Evolutionary conservation across 1,284 basidiomycete genomes (phyloP).

Genomic region (Acaromyces ingoldii): DNA sequence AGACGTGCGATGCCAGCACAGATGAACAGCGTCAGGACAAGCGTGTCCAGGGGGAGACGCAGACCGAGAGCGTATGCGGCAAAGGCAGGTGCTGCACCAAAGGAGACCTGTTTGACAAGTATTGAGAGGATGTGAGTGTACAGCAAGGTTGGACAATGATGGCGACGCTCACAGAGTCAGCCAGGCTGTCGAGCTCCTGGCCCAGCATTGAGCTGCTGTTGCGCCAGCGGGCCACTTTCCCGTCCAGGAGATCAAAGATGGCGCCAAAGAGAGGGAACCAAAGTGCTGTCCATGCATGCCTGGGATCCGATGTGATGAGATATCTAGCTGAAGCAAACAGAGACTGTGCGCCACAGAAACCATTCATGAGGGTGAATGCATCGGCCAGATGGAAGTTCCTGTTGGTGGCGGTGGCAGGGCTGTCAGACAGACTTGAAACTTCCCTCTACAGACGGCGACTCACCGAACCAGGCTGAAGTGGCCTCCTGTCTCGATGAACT

Average conservation of each 20-base stretch:
- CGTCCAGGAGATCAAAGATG: slow-evolving; percentile 96
- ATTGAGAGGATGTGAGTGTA: no score
- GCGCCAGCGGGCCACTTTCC: slow-evolving; percentile 95
- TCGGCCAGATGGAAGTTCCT: slow-evolving; percentile 98
- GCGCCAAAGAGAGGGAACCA: slow-evolving; percentile 87
- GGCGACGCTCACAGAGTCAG: slow-evolving; percentile 71
- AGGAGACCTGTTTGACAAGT: slow-evolving; percentile 69
- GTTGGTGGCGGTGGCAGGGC: slow-evolving; percentile 10
- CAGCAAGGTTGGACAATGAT: no score
- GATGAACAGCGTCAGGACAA: slow-evolving; percentile 81
- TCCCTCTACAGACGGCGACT: not conserved
- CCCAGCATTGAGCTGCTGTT: slow-evolving; percentile 94
- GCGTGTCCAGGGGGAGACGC: slow-evolving; percentile 79
- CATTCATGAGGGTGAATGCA: slow-evolving; percentile 99
- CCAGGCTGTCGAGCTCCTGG: slow-evolving; percentile 93
- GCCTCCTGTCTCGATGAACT: slow-evolving; percentile 48
- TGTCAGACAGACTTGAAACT: not conserved
- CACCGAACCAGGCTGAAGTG: slow-evolving; percentile 48
- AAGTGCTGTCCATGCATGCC: slow-evolving; percentile 64
- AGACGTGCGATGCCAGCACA: slow-evolving; percentile 93
- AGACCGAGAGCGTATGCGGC: slow-evolving; percentile 87
- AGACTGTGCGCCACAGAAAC: slow-evolving; percentile 93
- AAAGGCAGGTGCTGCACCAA: slow-evolving; percentile 91
- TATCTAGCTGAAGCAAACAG: slow-evolving; percentile 88
- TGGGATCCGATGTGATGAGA: slow-evolving; percentile 70